Evolutionary conservation across 305 asterid species (phyloP).

Genomic region (Fraxinus platypoda): DNA sequence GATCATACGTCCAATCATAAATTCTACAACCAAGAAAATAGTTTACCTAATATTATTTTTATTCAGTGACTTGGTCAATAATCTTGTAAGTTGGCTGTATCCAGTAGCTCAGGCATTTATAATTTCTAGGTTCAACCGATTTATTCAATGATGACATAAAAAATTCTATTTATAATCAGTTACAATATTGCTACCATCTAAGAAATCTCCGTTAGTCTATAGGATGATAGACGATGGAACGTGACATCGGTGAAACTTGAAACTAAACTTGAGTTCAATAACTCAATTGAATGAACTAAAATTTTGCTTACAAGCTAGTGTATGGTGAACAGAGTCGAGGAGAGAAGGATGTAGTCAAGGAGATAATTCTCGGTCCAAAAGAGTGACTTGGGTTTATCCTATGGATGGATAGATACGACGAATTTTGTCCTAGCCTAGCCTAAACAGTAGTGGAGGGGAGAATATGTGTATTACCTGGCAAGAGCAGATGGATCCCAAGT

Average conservation of each 20-base stretch:
- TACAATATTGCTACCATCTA: not conserved
- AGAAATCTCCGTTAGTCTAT: not conserved
- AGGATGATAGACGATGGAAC: not conserved
- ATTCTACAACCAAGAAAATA: not conserved
- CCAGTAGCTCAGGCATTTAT: not conserved
- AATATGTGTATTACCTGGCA: constrained; percentile 52
- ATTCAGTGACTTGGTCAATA: not conserved
- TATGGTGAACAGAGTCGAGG: not conserved
- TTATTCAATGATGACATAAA: not conserved
- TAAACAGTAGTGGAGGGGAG: not conserved
- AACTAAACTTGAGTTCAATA: not conserved
- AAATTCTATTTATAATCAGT: not conserved
- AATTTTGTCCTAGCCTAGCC: not conserved
- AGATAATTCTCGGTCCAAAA: not conserved
- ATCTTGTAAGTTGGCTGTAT: not conserved
- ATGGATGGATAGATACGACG: too few species aligned
- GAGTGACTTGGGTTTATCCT: not conserved
- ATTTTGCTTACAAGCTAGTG: not conserved
- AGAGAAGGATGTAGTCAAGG: not conserved
- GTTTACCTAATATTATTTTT: not conserved
- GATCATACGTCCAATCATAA: not conserved
- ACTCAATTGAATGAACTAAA: not conserved
- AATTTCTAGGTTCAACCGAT: not conserved
- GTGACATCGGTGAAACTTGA: not conserved
- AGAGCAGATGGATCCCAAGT: constrained; percentile 90